Conservation (phyloP, 2,329 filamentous ascomycete species). For the Phyllosticta ampelicida region DNA sequence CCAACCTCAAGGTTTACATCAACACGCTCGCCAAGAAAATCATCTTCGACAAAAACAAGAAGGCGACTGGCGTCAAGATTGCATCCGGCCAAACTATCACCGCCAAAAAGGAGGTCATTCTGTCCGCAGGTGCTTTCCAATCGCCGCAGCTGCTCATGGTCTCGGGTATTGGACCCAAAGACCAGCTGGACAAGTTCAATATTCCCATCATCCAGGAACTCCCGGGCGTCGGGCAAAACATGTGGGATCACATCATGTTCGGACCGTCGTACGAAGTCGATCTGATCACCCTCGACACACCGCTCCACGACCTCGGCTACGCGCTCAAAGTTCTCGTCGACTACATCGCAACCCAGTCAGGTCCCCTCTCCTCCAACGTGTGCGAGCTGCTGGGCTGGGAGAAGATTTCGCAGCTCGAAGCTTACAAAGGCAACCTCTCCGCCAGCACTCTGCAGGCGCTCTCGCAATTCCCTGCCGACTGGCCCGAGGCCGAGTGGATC, state of each 20-base stretch:
- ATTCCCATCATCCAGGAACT: conserved; percentile 16
- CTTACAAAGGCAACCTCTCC: neutral
- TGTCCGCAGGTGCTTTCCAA: conserved; percentile 34
- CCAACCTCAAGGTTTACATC: conserved; percentile 18
- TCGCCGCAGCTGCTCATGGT: conserved; percentile 31
- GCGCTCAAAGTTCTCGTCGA: conserved; percentile 13
- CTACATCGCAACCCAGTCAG: conserved; percentile 11
- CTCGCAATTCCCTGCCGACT: conserved; percentile 14
- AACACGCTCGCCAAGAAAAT: conserved; percentile 25
- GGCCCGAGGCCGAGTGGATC: conserved; percentile 22
- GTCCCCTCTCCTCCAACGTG: conserved; percentile 15
- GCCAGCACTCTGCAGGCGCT: conserved; percentile 6
- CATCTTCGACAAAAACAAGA: conserved; percentile 21
- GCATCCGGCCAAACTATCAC: conserved; percentile 13
- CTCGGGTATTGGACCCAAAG: conserved; percentile 27
- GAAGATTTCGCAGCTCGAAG: conserved; percentile 10
- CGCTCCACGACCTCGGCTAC: conserved; percentile 16
- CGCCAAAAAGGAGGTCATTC: conserved; percentile 33
- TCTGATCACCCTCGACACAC: conserved; percentile 12
- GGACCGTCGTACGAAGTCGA: conserved; percentile 16
- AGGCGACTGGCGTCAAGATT: conserved; percentile 17
- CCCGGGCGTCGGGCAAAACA: conserved; percentile 18
- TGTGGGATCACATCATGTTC: conserved; percentile 22
- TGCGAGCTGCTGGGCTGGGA: conserved; percentile 14
- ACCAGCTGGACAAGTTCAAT: conserved; percentile 15